Conservation (phyloP, 129 eudicot species). For the Scalesia atractyloides region DNA sequence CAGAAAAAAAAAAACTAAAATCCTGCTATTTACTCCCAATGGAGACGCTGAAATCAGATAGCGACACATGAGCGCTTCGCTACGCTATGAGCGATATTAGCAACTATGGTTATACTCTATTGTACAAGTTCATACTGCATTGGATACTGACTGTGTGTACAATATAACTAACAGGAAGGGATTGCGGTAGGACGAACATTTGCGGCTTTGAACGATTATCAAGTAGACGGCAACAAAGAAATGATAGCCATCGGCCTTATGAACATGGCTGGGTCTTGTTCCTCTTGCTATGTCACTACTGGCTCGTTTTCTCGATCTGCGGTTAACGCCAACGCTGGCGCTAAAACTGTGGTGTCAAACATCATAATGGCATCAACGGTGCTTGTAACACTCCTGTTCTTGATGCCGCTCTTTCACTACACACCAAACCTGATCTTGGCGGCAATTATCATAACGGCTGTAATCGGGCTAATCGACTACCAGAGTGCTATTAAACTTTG, state of each 20-base stretch:
- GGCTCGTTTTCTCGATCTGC: slow-evolving; percentile 99
- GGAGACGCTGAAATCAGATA: no score
- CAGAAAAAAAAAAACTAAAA: no score
- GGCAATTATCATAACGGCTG: slow-evolving; percentile 95
- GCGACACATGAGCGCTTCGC: no score
- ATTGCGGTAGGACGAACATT: slow-evolving; percentile 98
- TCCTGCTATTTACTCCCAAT: no score
- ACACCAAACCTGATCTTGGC: slow-evolving; percentile 89
- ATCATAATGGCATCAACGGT: slow-evolving; percentile 83
- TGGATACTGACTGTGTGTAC: neutral
- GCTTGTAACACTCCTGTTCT: slow-evolving; percentile 73
- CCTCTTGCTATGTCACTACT: slow-evolving; percentile 94
- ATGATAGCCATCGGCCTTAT: slow-evolving; percentile 96
- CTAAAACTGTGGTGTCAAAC: slow-evolving; percentile 77
- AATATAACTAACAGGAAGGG: slow-evolving; percentile 63
- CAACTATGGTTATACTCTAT: neutral
- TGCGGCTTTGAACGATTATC: slow-evolving; percentile 79
- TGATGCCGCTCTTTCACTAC: slow-evolving; percentile 89
- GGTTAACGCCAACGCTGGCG: slow-evolving; percentile 95
- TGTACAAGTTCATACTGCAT: neutral
- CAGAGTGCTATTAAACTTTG: slow-evolving; percentile 63
- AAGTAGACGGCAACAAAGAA: slow-evolving; percentile 98
- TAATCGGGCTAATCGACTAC: slow-evolving; percentile 85
- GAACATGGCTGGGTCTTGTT: slow-evolving; percentile 98
- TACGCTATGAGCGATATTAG: no score